Conservation (phyloP, 257 asterid species). For the Prunella vulgaris region DNA sequence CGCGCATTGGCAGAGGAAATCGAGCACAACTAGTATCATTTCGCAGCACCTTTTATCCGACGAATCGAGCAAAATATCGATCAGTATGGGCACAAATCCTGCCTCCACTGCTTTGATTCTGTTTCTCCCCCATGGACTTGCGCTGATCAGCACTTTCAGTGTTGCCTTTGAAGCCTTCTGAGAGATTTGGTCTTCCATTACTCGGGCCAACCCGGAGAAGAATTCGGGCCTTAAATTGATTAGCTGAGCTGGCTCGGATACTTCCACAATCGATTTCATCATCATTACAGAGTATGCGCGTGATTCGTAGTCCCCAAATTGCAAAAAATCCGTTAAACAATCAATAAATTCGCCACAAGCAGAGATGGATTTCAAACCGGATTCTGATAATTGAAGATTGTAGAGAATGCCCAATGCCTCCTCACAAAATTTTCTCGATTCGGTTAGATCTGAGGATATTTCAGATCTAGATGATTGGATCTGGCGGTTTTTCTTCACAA, state of each 20-base stretch:
- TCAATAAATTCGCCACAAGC: conserved; percentile 31
- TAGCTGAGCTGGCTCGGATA: conserved; percentile 28
- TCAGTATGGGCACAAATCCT: conserved; percentile 33
- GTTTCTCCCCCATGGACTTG: conserved; percentile 50
- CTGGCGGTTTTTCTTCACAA: conserved; percentile 22
- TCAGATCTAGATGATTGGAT: not conserved
- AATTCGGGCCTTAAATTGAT: conserved; percentile 22
- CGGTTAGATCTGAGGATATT: not conserved
- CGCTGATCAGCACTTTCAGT: conserved; percentile 34
- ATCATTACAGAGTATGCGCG: conserved; percentile 56
- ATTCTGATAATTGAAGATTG: conserved; percentile 56
- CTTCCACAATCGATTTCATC: conserved; percentile 43
- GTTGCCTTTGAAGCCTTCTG: conserved; percentile 49
- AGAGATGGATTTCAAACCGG: conserved; percentile 35
- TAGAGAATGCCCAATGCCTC: conserved; percentile 61
- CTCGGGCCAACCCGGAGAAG: conserved; percentile 42
- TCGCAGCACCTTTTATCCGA: conserved; percentile 45
- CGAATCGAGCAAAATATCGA: conserved; percentile 54
- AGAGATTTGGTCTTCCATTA: conserved; percentile 46
- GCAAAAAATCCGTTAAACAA: conserved; percentile 45
- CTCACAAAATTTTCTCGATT: conserved; percentile 23
- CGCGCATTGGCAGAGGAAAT: conserved; percentile 66
- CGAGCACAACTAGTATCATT: conserved; percentile 40
- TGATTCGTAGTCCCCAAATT: conserved; percentile 49
- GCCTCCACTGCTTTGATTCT: conserved; percentile 54